Evolutionary conservation across 305 asterid genomes (phyloP).

Genomic region (Fraxinus greggii): DNA sequence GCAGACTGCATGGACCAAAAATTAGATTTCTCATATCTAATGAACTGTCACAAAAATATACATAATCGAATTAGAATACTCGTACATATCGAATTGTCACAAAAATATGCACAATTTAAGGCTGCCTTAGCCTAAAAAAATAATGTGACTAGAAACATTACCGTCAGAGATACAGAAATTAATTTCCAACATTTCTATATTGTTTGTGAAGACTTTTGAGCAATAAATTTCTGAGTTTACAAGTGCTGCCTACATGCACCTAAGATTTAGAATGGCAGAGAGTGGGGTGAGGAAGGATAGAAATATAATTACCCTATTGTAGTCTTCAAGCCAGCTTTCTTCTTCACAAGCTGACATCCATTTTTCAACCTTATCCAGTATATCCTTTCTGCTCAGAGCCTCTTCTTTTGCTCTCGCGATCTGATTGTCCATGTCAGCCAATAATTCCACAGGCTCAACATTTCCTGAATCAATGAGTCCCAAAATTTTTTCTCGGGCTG

Average conservation of each 20-base stretch:
- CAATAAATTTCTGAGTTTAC: background rate
- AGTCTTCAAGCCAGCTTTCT: slow-evolving; percentile 77
- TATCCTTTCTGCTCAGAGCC: slow-evolving; percentile 62
- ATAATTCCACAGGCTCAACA: slow-evolving; percentile 57
- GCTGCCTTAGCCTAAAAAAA: background rate
- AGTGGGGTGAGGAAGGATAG: background rate
- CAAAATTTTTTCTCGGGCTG: slow-evolving; percentile 52
- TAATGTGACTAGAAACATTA: background rate
- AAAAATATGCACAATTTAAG: background rate
- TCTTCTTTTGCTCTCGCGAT: slow-evolving; percentile 61
- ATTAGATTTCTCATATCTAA: background rate
- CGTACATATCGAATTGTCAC: background rate
- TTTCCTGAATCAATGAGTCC: slow-evolving; percentile 56
- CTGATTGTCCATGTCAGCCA: slow-evolving; percentile 67
- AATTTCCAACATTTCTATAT: background rate
- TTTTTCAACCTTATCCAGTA: slow-evolving; percentile 69
- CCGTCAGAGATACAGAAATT: background rate
- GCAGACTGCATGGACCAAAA: background rate
- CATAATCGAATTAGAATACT: background rate
- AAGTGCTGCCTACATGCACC: background rate
- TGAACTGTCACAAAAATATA: background rate
- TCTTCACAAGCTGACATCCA: slow-evolving; percentile 80
- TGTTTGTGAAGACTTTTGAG: background rate
- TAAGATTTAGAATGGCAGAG: background rate
- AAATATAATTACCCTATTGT: slow-evolving; percentile 47